Conservation (phyloP, 2,329 filamentous ascomycete species). For the Tympanopsis confertula region DNA sequence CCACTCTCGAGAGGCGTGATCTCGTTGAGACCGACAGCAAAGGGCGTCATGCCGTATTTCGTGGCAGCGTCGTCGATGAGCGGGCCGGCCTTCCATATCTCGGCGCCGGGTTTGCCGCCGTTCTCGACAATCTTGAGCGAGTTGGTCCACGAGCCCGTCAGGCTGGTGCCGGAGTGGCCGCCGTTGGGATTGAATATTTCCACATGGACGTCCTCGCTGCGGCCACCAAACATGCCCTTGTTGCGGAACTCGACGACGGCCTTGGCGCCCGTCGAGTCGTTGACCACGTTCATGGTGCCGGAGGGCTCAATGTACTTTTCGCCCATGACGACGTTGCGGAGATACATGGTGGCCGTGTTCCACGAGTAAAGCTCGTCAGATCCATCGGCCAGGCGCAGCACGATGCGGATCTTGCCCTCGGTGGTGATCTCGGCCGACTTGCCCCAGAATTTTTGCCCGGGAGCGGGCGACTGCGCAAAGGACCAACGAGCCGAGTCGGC, state of each 20-base stretch:
- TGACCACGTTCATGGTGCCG: constrained; percentile 74
- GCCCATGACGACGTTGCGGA: constrained; percentile 92
- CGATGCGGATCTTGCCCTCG: constrained; percentile 72
- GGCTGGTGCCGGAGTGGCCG: constrained; percentile 50
- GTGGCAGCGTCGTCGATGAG: constrained; percentile 70
- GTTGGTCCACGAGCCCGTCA: constrained; percentile 76
- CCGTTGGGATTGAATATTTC: constrained; percentile 62
- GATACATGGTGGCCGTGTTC: constrained; percentile 77
- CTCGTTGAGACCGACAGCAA: constrained; percentile 80
- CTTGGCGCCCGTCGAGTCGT: constrained; percentile 74
- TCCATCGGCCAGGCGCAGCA: constrained; percentile 52
- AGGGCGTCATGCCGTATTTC: constrained; percentile 78
- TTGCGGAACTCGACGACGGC: constrained; percentile 83
- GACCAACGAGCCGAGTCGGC: constrained; percentile 81
- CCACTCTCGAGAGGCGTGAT: constrained; percentile 68
- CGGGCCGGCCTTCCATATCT: constrained; percentile 68
- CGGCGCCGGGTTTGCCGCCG: constrained; percentile 46
- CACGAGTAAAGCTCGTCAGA: constrained; percentile 78
- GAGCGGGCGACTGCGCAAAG: constrained; percentile 74
- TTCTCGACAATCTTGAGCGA: constrained; percentile 56
- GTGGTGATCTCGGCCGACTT: constrained; percentile 92
- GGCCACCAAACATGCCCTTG: constrained; percentile 93
- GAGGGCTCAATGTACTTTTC: constrained; percentile 97
- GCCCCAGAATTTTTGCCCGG: constrained; percentile 96
- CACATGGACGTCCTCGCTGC: constrained; percentile 78